Evolutionary conservation across 1,284 basidiomycete species (phyloP), one percentile per base, ranked within the genome.

Genomic region (Butyriboletus pseudospeciosus): DNA sequence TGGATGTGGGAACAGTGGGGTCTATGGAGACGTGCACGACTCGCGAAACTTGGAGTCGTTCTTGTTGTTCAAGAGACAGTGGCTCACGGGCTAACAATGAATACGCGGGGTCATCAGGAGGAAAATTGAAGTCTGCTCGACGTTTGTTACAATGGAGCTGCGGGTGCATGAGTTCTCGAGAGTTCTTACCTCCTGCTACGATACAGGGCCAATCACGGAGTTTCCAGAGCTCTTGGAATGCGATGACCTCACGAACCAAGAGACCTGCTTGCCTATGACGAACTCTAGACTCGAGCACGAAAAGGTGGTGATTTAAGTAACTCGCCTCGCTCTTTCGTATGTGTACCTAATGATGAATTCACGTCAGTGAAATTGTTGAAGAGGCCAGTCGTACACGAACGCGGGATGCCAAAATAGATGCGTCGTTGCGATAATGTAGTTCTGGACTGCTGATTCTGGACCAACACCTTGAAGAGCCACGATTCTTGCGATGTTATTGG

Each of bases 351-450:
- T 39, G 14, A 35, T 2, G 48, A 38, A 50, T 30, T n/a, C n/a
- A 40, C 20, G 30, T 57, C 38, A 64, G 48, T 6, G 5, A 32
- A 28, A 28, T 8, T 49, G 30, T 40, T 13, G 23, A 43, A 56
- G 49, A 57, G 43, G 38, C 35, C 39, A 10, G 20, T 39, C 17
- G 34, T 53, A 20, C 25, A 74, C 79, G 60, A 68, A 91, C 87
- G 79, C 84, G 8, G 94, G 94, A 71, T 97, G 94, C 95, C 95
- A 98, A 72, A 98, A 98, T 7, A 88, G 78, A 75, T 89, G 93
- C 0, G 92, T 93, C 0, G 94, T 96, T 2, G 83, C 92, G 7
- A 94, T 74, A 43, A 95, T 73, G 39, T 91, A 67, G 17, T 88
- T 86, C 23, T 73, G 67, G 8, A 70, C 65, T 13, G 70, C 64